phyloP scores from a whole-genome alignment of 2,329 filamentous ascomycete species.

The Sclerotinia minor region DNA sequence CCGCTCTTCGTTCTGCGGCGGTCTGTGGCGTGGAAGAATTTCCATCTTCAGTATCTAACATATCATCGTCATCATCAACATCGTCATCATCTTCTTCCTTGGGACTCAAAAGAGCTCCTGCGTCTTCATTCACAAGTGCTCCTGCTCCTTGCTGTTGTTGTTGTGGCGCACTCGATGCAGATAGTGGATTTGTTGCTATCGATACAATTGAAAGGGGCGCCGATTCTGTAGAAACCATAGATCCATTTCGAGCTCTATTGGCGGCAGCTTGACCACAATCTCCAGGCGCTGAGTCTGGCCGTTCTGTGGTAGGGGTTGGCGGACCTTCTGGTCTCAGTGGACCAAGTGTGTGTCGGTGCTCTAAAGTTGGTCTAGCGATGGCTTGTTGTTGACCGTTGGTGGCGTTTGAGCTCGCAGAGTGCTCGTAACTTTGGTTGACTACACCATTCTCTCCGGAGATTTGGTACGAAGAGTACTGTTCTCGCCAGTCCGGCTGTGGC shows the following conservation, averaged over 20 bases:
- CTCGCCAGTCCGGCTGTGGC: constrained; percentile 43
- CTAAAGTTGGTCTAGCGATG: constrained; percentile 35
- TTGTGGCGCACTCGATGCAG: constrained; percentile 45
- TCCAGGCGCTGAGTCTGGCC: constrained; percentile 40
- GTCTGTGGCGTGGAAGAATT: constrained; percentile 48
- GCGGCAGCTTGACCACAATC: constrained; percentile 32
- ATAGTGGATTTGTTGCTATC: constrained; percentile 47
- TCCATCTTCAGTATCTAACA: constrained; percentile 50
- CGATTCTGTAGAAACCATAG: constrained; percentile 45
- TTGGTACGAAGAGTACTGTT: constrained; percentile 41
- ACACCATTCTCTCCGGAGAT: constrained; percentile 38
- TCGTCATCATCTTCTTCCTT: constrained; percentile 42
- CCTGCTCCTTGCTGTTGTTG: constrained; percentile 38
- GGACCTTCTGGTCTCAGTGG: constrained; percentile 35
- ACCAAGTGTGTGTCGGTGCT: constrained; percentile 40
- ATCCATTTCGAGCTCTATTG: constrained; percentile 46
- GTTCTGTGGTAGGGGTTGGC: constrained; percentile 34
- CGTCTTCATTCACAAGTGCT: constrained; percentile 47
- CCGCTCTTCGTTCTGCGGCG: constrained; percentile 57
- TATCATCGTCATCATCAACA: constrained; percentile 56
- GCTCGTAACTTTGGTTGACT: constrained; percentile 37
- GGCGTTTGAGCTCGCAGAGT: constrained; percentile 34
- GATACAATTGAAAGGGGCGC: constrained; percentile 43
- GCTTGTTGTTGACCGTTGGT: constrained; percentile 33
- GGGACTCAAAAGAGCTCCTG: constrained; percentile 45